Evolutionary conservation across 352 stramenopile genomes (phyloP).

Genomic region (Phytophthora cactorum): DNA sequence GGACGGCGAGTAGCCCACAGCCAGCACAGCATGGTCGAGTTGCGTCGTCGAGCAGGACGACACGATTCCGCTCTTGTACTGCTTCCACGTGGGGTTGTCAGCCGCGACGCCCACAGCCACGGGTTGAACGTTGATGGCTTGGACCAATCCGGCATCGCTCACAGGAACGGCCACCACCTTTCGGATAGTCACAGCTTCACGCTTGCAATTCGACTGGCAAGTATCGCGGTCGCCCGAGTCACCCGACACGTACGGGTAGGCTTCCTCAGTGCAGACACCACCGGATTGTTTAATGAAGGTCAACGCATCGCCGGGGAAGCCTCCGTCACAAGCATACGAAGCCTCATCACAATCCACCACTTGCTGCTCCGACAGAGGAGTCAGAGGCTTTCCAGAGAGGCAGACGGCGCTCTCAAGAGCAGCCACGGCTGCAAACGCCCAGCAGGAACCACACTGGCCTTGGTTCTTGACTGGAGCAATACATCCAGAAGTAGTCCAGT

Average conservation of each 20-base stretch:
- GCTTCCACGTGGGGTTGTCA: constrained; percentile 96
- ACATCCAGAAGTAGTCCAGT: constrained; percentile 71
- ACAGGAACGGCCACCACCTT: constrained; percentile 71
- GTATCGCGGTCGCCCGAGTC: constrained; percentile 31
- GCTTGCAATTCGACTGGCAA: constrained; percentile 47
- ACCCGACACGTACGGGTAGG: constrained; percentile 86
- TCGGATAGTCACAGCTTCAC: constrained; percentile 40
- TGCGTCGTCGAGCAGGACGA: constrained; percentile 90
- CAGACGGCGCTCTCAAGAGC: constrained; percentile 92
- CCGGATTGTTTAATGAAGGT: constrained; percentile 85
- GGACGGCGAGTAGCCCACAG: constrained; percentile 92
- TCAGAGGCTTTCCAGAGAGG: constrained; percentile 71
- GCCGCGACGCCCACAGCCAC: constrained; percentile 96
- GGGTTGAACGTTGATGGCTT: constrained; percentile 90
- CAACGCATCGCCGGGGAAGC: constrained; percentile 88
- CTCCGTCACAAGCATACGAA: constrained; percentile 91
- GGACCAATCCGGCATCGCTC: constrained; percentile 79
- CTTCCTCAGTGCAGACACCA: constrained; percentile 77
- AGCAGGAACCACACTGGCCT: constrained; percentile 96
- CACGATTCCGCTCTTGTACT: constrained; percentile 96
- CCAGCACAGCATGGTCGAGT: constrained; percentile 97
- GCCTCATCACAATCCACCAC: constrained; percentile 89
- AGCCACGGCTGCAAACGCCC: constrained; percentile 95
- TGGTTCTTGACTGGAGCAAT: constrained; percentile 94
- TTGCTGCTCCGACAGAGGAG: constrained; percentile 93